Conservation (phyloP, 345 rosid species). For the Boechera divaricarpa region DNA sequence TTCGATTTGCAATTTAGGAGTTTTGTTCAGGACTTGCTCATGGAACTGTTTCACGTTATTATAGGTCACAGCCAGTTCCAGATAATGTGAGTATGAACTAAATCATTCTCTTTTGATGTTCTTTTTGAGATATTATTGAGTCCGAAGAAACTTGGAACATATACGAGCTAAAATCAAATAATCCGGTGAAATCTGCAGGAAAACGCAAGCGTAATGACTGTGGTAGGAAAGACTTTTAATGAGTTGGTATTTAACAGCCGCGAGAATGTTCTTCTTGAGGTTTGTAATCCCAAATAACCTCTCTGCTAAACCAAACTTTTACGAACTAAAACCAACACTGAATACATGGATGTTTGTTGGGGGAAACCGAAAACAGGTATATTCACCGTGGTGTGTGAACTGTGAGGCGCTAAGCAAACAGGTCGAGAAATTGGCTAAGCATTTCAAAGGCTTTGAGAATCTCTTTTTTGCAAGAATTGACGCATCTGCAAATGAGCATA, state of each 20-base stretch:
- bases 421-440: slow-evolving; percentile 81
- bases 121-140: slow-evolving; percentile 7
- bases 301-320: not conserved
- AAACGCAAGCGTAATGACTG: slow-evolving; percentile 55
- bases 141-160: not conserved
- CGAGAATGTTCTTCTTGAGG: slow-evolving; percentile 84
- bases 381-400: slow-evolving; percentile 83
- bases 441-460: slow-evolving; percentile 72
- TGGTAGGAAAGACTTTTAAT: slow-evolving; percentile 86
- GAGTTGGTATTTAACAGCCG: slow-evolving; percentile 72
- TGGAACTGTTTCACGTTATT: slow-evolving; percentile 63
- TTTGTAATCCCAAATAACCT: slow-evolving; percentile 28
- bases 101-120: slow-evolving; percentile 6
- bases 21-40: slow-evolving; percentile 66
- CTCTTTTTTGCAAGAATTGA: slow-evolving; percentile 79
- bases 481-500: slow-evolving; percentile 87
- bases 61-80: slow-evolving; percentile 79
- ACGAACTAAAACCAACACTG: not conserved
- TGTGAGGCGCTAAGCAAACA: slow-evolving; percentile 79
- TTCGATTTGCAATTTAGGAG: slow-evolving; percentile 52
- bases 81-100: slow-evolving; percentile 66
- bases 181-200: slow-evolving; percentile 51
- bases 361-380: slow-evolving; percentile 51
- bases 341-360: not conserved
- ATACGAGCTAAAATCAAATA: not conserved